A percentile compares a stretch with the other conserved stretches of the same genome.
These are phyloP conservation scores for Fusarium mundagurra DNA, from an alignment of 2,329 filamentous ascomycete species.

Conservation along the genomic window DNA sequence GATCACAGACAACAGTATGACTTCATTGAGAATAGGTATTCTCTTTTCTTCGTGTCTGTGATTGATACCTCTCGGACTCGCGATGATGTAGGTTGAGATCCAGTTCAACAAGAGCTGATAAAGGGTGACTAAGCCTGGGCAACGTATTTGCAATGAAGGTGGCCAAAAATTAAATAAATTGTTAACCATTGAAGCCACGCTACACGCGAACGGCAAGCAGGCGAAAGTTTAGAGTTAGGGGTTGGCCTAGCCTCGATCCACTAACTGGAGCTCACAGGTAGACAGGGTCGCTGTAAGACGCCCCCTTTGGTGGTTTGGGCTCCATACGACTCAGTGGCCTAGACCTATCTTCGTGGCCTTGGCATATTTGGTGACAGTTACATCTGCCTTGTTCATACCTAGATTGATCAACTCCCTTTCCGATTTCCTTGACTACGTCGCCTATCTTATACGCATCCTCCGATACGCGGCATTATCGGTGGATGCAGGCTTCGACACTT, in stretches of 20 bases:
- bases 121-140: constrained; percentile 37
- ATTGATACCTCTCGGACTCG: neutral
- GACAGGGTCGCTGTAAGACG: constrained; percentile 2
- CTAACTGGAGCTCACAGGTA: constrained; percentile 20
- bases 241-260: neutral
- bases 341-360: constrained; percentile 38
- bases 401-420: constrained; percentile 30
- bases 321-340: constrained; percentile 13
- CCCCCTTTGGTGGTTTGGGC: constrained; percentile 12
- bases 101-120: neutral
- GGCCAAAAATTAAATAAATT: constrained; percentile 30
- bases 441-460: constrained; percentile 14
- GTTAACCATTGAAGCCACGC: constrained; percentile 39
- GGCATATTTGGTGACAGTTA: constrained; percentile 38
- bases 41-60: neutral
- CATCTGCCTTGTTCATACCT: constrained; percentile 33
- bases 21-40: neutral
- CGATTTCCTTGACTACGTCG: constrained; percentile 22
- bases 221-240: constrained; percentile 38
- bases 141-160: neutral
- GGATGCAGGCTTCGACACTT: constrained; percentile 33
- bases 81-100: constrained; percentile 9
- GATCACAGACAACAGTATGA: too few relatives aligned
- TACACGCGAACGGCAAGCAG: constrained; percentile 39
- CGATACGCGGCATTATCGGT: constrained; percentile 18